phyloP scores from a whole-genome alignment of 2,329 filamentous ascomycete species.

The Neonectria ditissima region DNA sequence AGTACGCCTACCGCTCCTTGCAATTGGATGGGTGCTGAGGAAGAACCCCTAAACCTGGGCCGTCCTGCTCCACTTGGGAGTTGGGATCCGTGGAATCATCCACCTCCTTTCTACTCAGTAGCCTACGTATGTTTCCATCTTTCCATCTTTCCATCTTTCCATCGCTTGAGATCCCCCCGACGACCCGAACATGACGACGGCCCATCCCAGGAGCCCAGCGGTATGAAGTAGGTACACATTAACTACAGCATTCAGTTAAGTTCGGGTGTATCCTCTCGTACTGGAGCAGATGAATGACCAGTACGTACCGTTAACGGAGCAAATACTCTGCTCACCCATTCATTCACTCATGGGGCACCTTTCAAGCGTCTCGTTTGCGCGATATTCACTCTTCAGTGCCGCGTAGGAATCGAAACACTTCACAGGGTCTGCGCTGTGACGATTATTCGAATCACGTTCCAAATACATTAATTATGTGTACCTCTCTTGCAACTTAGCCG shows the following conservation, averaged over 20 bases:
- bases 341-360: neutral
- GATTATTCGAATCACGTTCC: neutral
- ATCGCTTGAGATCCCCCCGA: neutral
- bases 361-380: neutral
- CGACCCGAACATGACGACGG: slow-evolving; percentile 3
- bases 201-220: neutral
- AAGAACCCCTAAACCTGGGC: no score
- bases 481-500: neutral
- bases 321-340: neutral
- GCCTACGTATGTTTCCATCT: no score
- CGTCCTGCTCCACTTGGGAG: neutral
- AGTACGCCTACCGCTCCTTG: neutral
- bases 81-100: neutral
- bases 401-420: neutral
- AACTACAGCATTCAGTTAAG: neutral
- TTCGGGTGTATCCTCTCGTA: neutral
- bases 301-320: neutral
- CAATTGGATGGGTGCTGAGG: neutral
- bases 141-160: neutral
- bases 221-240: neutral
- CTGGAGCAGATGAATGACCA: no score
- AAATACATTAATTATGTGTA: neutral
- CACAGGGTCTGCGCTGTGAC: neutral
- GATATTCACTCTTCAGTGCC: neutral
- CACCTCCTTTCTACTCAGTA: no score